Evolutionary conservation across 768 basidiomycete species (phyloP), one percentile per base, ranked within the genome.

Genomic region (Termitomyces sp.): DNA sequence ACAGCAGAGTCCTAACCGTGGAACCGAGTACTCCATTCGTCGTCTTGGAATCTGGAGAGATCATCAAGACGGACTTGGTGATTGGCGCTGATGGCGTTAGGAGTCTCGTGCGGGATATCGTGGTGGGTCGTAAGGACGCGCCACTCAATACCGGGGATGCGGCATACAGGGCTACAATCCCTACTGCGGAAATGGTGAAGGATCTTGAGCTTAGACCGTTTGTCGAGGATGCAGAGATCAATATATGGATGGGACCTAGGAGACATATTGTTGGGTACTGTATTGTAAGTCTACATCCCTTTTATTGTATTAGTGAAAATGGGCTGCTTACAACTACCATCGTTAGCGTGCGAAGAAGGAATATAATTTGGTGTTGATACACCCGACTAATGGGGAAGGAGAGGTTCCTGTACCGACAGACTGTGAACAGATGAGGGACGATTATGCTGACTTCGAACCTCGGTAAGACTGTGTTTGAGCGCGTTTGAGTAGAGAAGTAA

Each of bases 81-180:
- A 72, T 83, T 12, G 81, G 80, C 4, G 79, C 78, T 0, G 80
- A 83, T 55, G 82, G 81, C 4, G 68, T 77, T 26, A 82, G 81
- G 71, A 84, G 83, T 62, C 59, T 69, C 16, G 62, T 83, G 1
- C 79, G 80, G 1, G 67, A 79, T 62, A 71, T 79, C 33, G 75
- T 81, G 34, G 76, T 85, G n/a, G 77, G 82, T 0, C 77, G 76
- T 0, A 70, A 69, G 0, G 74, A 78, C 43, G 74, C 75, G 34
- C 74, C 80, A 0, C 76, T 76, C 0, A 75, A 82, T 4, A 87
- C 87, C 0, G 87, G 85, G 0, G 85, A 88, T 62, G 81, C 83
- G 0, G 86, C 84, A 0, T 88, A 85, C 63, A 78, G 86, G 50
- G 81, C 82, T 5, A 72, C 79, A 30, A 72, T 88, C 36, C 72